phyloP scores from a whole-genome alignment of 352 stramenopile species.

The Pythium vanterpoolii region DNA sequence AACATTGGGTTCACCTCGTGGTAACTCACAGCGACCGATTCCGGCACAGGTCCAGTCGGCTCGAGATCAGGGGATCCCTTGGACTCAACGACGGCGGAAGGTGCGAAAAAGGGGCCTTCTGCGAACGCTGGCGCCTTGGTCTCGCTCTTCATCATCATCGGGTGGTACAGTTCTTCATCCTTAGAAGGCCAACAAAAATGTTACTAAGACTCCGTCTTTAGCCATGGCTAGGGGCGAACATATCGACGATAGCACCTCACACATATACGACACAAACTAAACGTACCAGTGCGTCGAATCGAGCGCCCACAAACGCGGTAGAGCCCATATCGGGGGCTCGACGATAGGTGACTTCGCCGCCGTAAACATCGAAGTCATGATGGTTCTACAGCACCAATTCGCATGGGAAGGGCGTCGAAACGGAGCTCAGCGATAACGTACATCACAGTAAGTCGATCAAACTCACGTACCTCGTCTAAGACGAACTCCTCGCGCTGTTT shows the following conservation, averaged over 20 bases:
- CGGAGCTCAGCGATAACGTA: conserved; percentile 13
- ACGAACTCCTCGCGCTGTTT: conserved; percentile 50
- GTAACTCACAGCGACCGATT: conserved; percentile 45
- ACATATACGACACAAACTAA: not conserved
- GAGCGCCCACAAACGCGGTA: conserved; percentile 52
- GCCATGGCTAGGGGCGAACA: not conserved
- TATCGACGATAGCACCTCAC: not conserved
- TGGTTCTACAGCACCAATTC: conserved; percentile 16
- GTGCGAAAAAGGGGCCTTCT: conserved; percentile 5
- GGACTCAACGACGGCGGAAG: conserved; percentile 9
- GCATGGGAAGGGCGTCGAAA: not conserved
- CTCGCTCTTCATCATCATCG: conserved; percentile 24
- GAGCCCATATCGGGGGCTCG: conserved; percentile 38
- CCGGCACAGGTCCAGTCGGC: conserved; percentile 49
- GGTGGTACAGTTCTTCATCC: conserved; percentile 27
- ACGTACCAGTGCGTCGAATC: conserved; percentile 56
- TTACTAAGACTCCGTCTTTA: not conserved
- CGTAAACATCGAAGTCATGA: conserved; percentile 40
- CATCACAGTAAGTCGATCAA: not conserved
- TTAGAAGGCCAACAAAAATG: conserved; percentile 18
- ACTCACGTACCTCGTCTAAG: conserved; percentile 58
- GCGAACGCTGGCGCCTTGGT: conserved; percentile 20
- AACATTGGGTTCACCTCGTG: conserved; percentile 72
- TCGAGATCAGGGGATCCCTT: conserved; percentile 31
- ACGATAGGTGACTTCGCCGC: conserved; percentile 65